Evolutionary conservation across 2,329 filamentous ascomycete species (phyloP).

Genomic region (Amauroascus niger): DNA sequence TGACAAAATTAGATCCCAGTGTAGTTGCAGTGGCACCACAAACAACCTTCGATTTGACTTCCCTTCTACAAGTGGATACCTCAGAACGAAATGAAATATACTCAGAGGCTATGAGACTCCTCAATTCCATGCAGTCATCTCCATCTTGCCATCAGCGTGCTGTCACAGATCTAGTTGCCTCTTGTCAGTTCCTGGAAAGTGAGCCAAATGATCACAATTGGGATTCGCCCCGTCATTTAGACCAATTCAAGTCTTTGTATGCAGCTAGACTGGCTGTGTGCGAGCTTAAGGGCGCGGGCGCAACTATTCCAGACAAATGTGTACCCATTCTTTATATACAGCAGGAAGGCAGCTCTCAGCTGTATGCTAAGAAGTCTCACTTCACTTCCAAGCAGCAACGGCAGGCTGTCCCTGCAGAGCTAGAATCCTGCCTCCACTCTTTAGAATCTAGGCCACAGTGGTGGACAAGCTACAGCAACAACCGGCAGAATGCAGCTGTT

Average conservation of each 20-base stretch:
- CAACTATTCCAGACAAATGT: slow-evolving; percentile 44
- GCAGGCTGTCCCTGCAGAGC: slow-evolving; percentile 15
- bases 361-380: slow-evolving; percentile 11
- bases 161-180: slow-evolving; percentile 42
- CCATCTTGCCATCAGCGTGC: slow-evolving; percentile 47
- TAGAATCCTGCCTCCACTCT: slow-evolving; percentile 45
- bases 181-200: slow-evolving; percentile 43
- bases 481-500: slow-evolving; percentile 49
- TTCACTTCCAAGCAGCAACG: background rate
- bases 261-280: slow-evolving; percentile 55
- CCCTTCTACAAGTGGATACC: slow-evolving; percentile 21
- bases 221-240: slow-evolving; percentile 29
- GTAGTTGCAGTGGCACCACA: background rate
- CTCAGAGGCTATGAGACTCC: slow-evolving; percentile 34
- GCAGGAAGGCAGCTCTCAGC: background rate
- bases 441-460: slow-evolving; percentile 47
- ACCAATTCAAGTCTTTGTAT: slow-evolving; percentile 47
- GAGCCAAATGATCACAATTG: slow-evolving; percentile 21
- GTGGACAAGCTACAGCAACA: slow-evolving; percentile 58
- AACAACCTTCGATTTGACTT: slow-evolving; percentile 23
- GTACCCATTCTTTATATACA: slow-evolving; percentile 35
- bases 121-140: slow-evolving; percentile 38
- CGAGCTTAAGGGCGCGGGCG: slow-evolving; percentile 47
- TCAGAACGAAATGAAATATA: slow-evolving; percentile 31
- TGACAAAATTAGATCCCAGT: slow-evolving; percentile 10